These are phyloP conservation scores for Geranium rotundifolium DNA, from an alignment of 345 rosid species.

Conservation along the genomic window DNA sequence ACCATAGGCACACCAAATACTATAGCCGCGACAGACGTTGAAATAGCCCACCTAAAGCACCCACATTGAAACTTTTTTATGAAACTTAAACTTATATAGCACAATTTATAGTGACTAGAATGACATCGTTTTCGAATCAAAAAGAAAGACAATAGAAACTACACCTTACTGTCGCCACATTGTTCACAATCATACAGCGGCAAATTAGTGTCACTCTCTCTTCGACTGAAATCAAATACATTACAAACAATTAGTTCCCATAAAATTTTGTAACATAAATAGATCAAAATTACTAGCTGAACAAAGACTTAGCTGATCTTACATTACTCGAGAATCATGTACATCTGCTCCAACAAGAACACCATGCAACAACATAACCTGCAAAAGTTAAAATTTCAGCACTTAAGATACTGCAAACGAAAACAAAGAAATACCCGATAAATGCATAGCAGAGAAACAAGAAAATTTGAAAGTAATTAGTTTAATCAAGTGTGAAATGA, in stretches of 20 bases:
- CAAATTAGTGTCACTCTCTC: constrained; percentile 26
- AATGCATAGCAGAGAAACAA: not conserved
- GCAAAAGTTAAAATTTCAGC: constrained; percentile 1
- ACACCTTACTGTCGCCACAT: constrained; percentile 34
- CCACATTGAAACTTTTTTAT: not conserved
- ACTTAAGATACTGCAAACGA: not conserved
- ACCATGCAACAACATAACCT: constrained; percentile 33
- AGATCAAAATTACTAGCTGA: not conserved
- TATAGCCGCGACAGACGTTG: not conserved
- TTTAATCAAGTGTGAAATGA: not conserved
- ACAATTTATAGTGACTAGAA: not conserved
- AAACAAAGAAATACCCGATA: not conserved
- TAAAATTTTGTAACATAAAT: not conserved
- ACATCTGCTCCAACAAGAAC: constrained; percentile 27
- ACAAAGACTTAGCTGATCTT: constrained; percentile 8
- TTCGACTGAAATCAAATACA: constrained; percentile 23
- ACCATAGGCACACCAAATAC: not conserved
- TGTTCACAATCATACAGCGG: constrained; percentile 23
- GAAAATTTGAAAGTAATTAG: not conserved
- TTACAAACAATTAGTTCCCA: constrained; percentile 2
- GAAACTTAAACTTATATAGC: not conserved
- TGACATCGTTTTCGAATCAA: not conserved
- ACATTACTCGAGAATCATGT: constrained; percentile 27
- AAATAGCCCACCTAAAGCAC: not conserved
- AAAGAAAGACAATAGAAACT: not conserved